phyloP scores from a whole-genome alignment of 2,329 filamentous ascomycete species.

The Penicillium expansum region DNA sequence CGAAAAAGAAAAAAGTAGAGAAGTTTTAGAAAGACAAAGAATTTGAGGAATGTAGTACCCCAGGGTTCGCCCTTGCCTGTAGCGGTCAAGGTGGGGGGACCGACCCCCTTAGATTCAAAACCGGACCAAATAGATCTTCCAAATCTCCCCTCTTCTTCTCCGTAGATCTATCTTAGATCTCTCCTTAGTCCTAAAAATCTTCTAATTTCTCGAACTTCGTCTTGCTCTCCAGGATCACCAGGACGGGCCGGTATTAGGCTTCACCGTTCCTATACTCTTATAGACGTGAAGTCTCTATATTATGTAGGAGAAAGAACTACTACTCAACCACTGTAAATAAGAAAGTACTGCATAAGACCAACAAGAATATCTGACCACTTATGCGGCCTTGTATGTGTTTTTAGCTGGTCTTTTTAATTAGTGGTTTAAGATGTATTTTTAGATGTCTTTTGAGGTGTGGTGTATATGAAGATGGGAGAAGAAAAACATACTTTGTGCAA shows the following conservation, averaged over 20 bases:
- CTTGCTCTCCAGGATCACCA: background rate
- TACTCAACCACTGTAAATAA: background rate
- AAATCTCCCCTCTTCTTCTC: background rate
- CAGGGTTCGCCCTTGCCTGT: constrained; percentile 7
- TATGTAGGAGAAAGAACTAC: background rate
- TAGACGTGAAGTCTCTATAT: background rate
- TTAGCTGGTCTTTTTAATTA: no score
- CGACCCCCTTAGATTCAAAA: background rate
- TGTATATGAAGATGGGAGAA: no score
- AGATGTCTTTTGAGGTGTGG: no score
- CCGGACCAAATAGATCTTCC: background rate
- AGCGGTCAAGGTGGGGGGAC: constrained; percentile 2
- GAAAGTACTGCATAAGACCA: no score
- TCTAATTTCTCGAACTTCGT: background rate
- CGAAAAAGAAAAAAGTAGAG: background rate
- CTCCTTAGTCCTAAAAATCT: no score
- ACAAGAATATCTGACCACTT: no score
- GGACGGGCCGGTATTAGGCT: constrained; percentile 12
- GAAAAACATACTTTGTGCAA: no score
- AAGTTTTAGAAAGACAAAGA: background rate
- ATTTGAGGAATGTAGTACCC: constrained; percentile 3
- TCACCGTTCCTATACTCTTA: background rate
- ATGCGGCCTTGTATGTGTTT: no score
- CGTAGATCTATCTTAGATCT: background rate
- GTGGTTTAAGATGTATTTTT: no score